phyloP scores from a whole-genome alignment of 352 stramenopile species.

The Aphanomyces stellatus region DNA sequence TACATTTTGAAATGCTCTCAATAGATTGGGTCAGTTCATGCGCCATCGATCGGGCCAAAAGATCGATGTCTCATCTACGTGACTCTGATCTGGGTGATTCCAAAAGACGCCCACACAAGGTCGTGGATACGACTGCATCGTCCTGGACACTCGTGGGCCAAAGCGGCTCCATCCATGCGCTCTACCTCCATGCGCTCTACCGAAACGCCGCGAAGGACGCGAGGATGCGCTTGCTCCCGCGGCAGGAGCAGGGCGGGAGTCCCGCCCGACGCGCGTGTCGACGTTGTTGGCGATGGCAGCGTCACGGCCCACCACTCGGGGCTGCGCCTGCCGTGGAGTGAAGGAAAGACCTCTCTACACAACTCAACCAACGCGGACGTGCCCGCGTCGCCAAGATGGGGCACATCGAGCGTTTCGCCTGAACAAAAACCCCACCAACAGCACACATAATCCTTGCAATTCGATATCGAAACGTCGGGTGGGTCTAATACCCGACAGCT shows the following conservation, averaged over 20 bases:
- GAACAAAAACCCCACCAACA: neutral
- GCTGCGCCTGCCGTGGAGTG: neutral
- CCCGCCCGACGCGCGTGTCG: neutral
- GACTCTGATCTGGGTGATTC: conserved; percentile 21
- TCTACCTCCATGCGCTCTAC: neutral
- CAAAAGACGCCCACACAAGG: neutral
- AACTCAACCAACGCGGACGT: neutral
- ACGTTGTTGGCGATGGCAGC: neutral
- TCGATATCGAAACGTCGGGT: neutral
- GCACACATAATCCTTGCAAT: neutral
- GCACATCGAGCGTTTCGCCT: neutral
- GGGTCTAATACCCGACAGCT: neutral
- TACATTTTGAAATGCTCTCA: no score
- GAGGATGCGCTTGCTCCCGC: neutral
- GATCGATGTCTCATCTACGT: conserved; percentile 36
- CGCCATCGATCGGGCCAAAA: conserved; percentile 27
- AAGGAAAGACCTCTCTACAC: neutral
- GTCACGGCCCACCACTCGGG: neutral
- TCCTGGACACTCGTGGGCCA: neutral
- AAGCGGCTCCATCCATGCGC: neutral
- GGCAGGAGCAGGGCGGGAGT: neutral
- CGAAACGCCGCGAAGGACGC: neutral
- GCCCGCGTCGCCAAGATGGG: neutral
- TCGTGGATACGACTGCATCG: neutral
- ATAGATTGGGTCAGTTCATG: conserved; percentile 25